phyloP scores from a whole-genome alignment of 73 alveolate species.

The Tetrahymena borealis region DNA sequence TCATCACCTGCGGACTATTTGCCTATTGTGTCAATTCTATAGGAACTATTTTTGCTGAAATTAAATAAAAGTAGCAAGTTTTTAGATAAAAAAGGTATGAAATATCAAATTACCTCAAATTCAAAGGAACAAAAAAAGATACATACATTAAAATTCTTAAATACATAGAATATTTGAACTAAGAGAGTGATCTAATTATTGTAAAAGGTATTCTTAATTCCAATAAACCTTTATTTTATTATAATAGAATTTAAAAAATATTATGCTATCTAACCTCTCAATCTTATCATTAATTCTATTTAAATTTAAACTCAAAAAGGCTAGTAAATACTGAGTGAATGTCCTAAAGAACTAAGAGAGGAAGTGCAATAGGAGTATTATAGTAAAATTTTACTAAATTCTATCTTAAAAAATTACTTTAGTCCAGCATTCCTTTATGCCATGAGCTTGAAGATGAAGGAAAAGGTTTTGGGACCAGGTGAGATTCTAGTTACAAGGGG shows the following conservation, averaged over 20 bases:
- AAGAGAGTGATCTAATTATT: background rate
- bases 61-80: background rate
- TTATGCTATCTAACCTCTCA: no score
- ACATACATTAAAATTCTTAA: background rate
- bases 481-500: background rate
- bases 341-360: background rate
- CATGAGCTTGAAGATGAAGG: background rate
- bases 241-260: no score
- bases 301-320: no score
- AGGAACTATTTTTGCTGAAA: background rate
- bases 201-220: background rate
- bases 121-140: background rate
- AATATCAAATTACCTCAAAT: background rate
- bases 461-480: background rate
- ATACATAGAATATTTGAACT: background rate
- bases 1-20: background rate
- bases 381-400: background rate
- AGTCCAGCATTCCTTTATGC: background rate
- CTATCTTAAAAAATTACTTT: background rate
- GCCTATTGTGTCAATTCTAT: background rate
- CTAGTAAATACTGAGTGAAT: background rate
- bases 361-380: background rate
- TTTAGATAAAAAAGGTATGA: background rate
- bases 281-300: no score
- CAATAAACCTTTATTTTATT: no score